phyloP scores from a whole-genome alignment of 306 rosid genomes.

The Cucurbita ficifolia region DNA sequence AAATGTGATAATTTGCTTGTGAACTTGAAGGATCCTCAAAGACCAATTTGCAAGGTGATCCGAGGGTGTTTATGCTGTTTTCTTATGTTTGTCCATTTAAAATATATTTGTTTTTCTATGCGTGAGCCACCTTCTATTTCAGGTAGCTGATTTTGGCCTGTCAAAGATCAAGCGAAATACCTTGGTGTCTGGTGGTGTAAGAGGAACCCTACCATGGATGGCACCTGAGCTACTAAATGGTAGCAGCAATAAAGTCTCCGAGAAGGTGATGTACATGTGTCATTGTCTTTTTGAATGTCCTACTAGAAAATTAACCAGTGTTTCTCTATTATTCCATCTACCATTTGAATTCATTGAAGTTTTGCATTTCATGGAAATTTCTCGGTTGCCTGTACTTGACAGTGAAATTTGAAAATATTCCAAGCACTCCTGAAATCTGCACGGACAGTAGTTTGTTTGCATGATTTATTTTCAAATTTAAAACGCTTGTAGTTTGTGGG shows the following conservation, averaged over 20 bases:
- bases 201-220: constrained; percentile 94
- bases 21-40: constrained; percentile 65
- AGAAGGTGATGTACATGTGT: constrained; percentile 34
- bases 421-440: neutral
- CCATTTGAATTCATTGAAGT: neutral
- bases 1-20: constrained; percentile 89
- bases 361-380: neutral
- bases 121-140: neutral
- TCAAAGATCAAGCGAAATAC: constrained; percentile 77
- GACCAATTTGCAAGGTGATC: constrained; percentile 81
- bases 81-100: neutral
- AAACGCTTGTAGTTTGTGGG: neutral
- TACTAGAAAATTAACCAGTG: neutral
- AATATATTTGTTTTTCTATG: neutral
- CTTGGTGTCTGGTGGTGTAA: constrained; percentile 80
- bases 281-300: neutral
- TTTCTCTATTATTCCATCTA: neutral
- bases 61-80: neutral
- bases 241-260: constrained; percentile 79
- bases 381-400: neutral
- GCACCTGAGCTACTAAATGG: constrained; percentile 86
- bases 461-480: neutral
- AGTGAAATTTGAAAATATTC: neutral
- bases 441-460: neutral
- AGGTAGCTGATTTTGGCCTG: constrained; percentile 91